Percentiles rank a stretch among this genome's conserved stretches.
These are phyloP conservation scores for Lithospermum erythrorhizon DNA, from an alignment of 257 asterid genomes.

Conservation along the genomic window DNA sequence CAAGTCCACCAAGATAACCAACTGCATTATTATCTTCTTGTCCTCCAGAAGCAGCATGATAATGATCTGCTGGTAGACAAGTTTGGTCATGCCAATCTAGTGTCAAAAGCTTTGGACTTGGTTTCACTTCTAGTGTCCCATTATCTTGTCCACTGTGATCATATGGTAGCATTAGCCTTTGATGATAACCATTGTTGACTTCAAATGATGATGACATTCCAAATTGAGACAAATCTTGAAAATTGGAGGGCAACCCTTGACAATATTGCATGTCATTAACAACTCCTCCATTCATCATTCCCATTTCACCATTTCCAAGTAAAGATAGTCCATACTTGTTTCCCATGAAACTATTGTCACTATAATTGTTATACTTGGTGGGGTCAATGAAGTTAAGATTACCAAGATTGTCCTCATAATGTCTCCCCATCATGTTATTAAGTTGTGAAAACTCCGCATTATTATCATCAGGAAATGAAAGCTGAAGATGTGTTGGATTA, in stretches of 20 bases:
- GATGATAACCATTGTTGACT: slow-evolving; percentile 18
- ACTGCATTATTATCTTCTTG: neutral
- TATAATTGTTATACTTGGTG: slow-evolving; percentile 6
- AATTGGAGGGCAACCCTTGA: no score
- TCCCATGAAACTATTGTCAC: slow-evolving; percentile 44
- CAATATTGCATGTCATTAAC: slow-evolving; percentile 10
- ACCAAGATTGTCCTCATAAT: no score
- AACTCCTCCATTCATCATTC: slow-evolving; percentile 9
- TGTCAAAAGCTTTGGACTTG: slow-evolving; percentile 47
- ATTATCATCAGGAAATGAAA: slow-evolving; percentile 28
- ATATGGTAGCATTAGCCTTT: slow-evolving; percentile 50
- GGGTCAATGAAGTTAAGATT: slow-evolving; percentile 13
- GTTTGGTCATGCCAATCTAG: slow-evolving; percentile 73
- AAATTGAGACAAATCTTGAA: slow-evolving; percentile 21
- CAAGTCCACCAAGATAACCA: neutral
- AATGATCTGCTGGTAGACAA: neutral
- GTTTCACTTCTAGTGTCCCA: slow-evolving; percentile 43
- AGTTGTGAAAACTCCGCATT: no score
- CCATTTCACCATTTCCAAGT: slow-evolving; percentile 19
- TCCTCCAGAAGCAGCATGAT: neutral
- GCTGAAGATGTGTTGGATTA: slow-evolving; percentile 34
- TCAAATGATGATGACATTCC: slow-evolving; percentile 18
- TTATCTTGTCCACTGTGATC: slow-evolving; percentile 22
- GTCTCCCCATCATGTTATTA: no score
- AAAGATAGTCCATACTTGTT: slow-evolving; percentile 34